Evolutionary conservation across 208 protist genomes (phyloP).

Genomic region (Sergeia podlipaevii): DNA sequence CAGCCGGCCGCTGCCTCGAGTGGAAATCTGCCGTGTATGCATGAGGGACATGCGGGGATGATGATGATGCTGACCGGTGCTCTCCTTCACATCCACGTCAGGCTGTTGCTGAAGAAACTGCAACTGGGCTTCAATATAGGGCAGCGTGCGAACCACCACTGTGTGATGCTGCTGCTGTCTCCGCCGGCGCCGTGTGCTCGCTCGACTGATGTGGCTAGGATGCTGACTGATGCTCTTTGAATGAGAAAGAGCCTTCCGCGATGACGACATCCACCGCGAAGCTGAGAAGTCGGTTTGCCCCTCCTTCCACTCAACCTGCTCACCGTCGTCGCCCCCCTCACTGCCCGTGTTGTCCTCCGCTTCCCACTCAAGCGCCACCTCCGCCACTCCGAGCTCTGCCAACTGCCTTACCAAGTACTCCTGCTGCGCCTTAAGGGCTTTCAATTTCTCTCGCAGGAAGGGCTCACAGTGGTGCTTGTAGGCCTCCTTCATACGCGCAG

Average conservation of each 20-base stretch:
- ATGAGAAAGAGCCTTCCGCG: no score
- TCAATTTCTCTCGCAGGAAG: slow-evolving; percentile 10
- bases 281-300: neutral
- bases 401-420: slow-evolving; percentile 21
- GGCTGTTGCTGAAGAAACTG: no score
- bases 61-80: no score
- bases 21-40: no score
- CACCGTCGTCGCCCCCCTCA: neutral
- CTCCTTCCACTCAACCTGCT: neutral
- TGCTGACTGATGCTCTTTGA: neutral
- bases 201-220: neutral
- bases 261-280: no score
- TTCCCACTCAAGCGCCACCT: slow-evolving; percentile 32
- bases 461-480: slow-evolving; percentile 25
- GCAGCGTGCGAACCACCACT: no score
- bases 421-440: slow-evolving; percentile 15
- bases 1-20: no score
- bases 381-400: slow-evolving; percentile 23
- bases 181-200: neutral
- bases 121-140: no score
- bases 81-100: no score
- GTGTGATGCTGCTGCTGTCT: no score
- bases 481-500: slow-evolving; percentile 16
- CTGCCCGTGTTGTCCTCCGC: slow-evolving; percentile 7
- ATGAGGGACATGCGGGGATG: no score